Conservation (phyloP, 352 stramenopile genomes). For the Plasmopara viticola region DNA sequence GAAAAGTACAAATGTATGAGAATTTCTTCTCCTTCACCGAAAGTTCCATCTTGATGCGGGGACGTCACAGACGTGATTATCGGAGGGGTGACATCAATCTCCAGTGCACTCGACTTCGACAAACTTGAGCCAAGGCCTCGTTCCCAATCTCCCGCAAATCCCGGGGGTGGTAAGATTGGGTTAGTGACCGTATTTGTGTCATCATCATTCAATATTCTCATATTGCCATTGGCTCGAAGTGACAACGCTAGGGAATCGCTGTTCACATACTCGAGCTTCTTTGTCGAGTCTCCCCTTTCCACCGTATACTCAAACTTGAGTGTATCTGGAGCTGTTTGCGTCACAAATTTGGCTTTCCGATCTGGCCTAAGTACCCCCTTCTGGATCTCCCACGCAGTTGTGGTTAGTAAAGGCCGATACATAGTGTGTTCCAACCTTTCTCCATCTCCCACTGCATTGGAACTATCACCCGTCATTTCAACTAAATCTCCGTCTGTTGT, state of each 20-base stretch:
- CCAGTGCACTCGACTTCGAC: conserved; percentile 35
- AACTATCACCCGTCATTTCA: conserved; percentile 42
- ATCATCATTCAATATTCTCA: conserved; percentile 37
- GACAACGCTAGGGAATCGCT: conserved; percentile 50
- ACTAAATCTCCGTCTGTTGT: conserved; percentile 60
- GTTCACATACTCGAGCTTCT: conserved; percentile 55
- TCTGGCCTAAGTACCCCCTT: conserved; percentile 43
- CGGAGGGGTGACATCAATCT: conserved; percentile 48
- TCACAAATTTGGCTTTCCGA: conserved; percentile 30
- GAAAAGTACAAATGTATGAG: conserved; percentile 73
- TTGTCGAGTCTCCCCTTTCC: conserved; percentile 46
- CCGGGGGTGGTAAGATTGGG: conserved; percentile 41
- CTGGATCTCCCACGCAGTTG: conserved; percentile 56
- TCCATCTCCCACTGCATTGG: conserved; percentile 42
- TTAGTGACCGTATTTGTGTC: conserved; percentile 25
- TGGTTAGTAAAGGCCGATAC: conserved; percentile 33
- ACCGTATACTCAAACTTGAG: conserved; percentile 67
- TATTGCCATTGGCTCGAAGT: conserved; percentile 15
- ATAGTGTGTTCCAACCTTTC: conserved; percentile 32
- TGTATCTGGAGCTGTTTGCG: conserved; percentile 26
- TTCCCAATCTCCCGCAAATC: conserved; percentile 52
- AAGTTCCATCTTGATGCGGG: conserved; percentile 51
- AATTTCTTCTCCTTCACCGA: conserved; percentile 67
- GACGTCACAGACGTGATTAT: conserved; percentile 49
- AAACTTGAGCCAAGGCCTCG: conserved; percentile 55